These are phyloP conservation scores for Podaxis carcinomalis DNA, from an alignment of 768 basidiomycete species.

Conservation along the genomic window DNA sequence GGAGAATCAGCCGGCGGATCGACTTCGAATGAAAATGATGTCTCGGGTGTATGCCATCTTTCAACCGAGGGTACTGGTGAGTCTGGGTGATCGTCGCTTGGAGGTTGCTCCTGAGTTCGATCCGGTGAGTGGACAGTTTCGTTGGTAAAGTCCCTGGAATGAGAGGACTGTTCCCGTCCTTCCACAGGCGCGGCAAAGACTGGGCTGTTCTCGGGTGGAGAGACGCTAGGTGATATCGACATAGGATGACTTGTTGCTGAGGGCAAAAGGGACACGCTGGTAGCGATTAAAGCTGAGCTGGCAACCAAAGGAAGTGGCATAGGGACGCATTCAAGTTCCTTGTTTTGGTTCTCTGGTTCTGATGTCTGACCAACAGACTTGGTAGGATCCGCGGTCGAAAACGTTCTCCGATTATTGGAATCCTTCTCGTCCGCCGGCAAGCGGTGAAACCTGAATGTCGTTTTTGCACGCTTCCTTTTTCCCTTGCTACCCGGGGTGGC, in stretches of 20 bases:
- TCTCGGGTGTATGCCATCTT: not conserved
- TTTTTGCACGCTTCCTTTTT: constrained; percentile 10
- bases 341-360: constrained; percentile 14
- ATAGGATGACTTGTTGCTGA: constrained; percentile 7
- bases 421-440: constrained; percentile 24
- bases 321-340: constrained; percentile 4
- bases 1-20: not conserved
- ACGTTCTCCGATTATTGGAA: constrained; percentile 19
- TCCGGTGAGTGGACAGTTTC: not conserved
- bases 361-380: not conserved
- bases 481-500: constrained; percentile 2
- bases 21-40: not conserved
- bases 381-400: constrained; percentile 14
- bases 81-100: not conserved
- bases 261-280: constrained; percentile 14
- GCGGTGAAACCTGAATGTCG: constrained; percentile 26
- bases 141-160: not conserved
- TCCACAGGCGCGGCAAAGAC: constrained; percentile 8
- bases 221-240: not conserved
- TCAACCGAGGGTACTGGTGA: not conserved
- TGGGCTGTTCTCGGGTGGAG: not conserved
- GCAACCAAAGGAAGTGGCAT: constrained; percentile 14
- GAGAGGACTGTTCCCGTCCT: not conserved
- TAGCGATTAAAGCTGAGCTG: constrained; percentile 10
- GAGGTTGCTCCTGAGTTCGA: not conserved